Conservation (phyloP, 2,329 filamentous ascomycete species). For the Beauveria caledonica region DNA sequence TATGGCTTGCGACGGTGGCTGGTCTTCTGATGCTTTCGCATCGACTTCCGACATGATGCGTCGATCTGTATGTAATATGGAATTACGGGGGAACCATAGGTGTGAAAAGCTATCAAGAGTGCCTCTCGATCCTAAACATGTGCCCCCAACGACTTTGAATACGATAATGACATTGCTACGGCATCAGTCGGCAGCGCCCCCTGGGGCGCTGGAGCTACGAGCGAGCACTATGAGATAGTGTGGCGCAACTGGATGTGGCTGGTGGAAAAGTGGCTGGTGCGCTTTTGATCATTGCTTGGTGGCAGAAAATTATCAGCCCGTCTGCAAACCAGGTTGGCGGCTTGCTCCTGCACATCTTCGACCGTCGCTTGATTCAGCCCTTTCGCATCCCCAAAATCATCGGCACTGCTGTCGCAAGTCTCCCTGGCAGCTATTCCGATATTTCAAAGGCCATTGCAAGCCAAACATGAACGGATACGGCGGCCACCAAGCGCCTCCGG, state of each 20-base stretch:
- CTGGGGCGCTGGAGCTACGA: background rate
- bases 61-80: background rate
- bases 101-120: background rate
- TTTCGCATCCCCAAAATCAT: background rate
- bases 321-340: background rate
- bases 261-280: slow-evolving; percentile 7
- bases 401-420: slow-evolving; percentile 1
- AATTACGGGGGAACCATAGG: background rate
- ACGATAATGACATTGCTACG: too few relatives aligned
- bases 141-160: background rate
- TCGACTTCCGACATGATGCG: slow-evolving; percentile 7
- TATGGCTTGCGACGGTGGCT: background rate
- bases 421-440: background rate
- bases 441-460: background rate
- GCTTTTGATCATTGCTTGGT: background rate
- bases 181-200: background rate
- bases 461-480: slow-evolving; percentile 50
- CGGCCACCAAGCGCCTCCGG: slow-evolving; percentile 38
- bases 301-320: slow-evolving; percentile 1
- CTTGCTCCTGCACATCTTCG: background rate
- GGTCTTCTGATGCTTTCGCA: background rate
- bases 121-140: background rate
- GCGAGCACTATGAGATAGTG: background rate
- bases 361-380: background rate
- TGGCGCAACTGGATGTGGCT: slow-evolving; percentile 3